Evolutionary conservation across 768 basidiomycete genomes (phyloP), one percentile per base, ranked within the genome.

Genomic region (Mycena galopus): DNA sequence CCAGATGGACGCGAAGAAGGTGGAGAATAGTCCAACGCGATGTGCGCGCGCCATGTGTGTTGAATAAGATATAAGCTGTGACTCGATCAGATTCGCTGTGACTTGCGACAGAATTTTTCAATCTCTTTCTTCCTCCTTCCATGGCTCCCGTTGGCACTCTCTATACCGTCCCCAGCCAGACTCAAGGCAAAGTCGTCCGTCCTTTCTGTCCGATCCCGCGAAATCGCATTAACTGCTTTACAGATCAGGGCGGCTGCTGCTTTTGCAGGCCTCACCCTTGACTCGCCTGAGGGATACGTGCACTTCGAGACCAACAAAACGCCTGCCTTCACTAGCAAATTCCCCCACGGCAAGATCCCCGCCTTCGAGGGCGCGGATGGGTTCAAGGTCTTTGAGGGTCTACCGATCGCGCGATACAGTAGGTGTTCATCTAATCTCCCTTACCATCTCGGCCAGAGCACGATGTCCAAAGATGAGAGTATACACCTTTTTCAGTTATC

Each of bases 381-480:
- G 66, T 89, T 95, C 87, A 88, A 86, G 78, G 85, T 98, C 69
- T 89, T 90, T 76, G 97, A 97, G 86, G 87, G 89, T 66, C 79
- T 84, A 65, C 90, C 96, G 58, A 96, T 99, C 82, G 93, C 95
- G 56, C 92, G 91, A 68, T 96, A 97, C 84, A 77, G 97, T 98
- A 84, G 90, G 96, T 92, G 65, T 76, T 32, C 60, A 61, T 71
- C 74, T 50, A 60, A 68, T 74, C 76, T 67, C 35, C n/a, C n/a
- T n/a, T n/a, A n/a, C n/a, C 44, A n/a, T 47, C 62, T 27, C 44
- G 32, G 75, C 73, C 69, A 74, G 60, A 77, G 82, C 80, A 70
- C 79, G 78, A 83, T 81, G 77, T 64, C 67, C 53, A 33, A 47
- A 71, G 59, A 83, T 80, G 86, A 86, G 86, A 89, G 83, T 78